Conservation (phyloP, 768 basidiomycete genomes). For the Pisolithus tinctorius region DNA sequence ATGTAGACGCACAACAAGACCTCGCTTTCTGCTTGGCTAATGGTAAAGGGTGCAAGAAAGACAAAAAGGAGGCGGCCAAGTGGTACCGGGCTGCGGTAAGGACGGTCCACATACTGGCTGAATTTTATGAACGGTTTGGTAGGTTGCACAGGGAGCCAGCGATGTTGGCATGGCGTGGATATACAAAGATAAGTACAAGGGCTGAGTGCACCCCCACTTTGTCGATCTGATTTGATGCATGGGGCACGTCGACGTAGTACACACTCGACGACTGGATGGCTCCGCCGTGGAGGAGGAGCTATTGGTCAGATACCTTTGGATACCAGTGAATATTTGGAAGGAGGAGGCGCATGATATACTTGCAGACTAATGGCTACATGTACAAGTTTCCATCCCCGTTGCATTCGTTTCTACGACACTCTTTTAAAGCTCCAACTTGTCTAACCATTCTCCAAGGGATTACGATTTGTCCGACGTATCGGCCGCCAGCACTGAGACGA, state of each 20-base stretch:
- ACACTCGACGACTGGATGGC: neutral
- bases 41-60: constrained; percentile 85
- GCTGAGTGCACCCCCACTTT: constrained; percentile 6
- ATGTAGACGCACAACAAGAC: constrained; percentile 82
- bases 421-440: constrained; percentile 41
- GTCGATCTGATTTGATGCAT: neutral
- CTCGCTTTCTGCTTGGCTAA: constrained; percentile 81
- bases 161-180: constrained; percentile 87
- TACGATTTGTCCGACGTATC: constrained; percentile 73
- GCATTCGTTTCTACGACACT: constrained; percentile 9
- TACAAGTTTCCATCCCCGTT: constrained; percentile 23
- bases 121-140: constrained; percentile 2
- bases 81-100: constrained; percentile 87
- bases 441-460: constrained; percentile 65
- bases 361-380: constrained; percentile 18
- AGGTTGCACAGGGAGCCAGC: constrained; percentile 69
- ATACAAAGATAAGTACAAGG: constrained; percentile 73
- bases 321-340: constrained; percentile 19
- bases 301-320: constrained; percentile 1
- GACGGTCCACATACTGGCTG: constrained; percentile 3
- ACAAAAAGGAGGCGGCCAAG: constrained; percentile 77
- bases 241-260: neutral
- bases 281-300: neutral
- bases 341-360: constrained; percentile 16
- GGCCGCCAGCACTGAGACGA: constrained; percentile 29